Conservation (phyloP, 2,329 filamentous ascomycete genomes). For the Pseudogymnoascus sp. region DNA sequence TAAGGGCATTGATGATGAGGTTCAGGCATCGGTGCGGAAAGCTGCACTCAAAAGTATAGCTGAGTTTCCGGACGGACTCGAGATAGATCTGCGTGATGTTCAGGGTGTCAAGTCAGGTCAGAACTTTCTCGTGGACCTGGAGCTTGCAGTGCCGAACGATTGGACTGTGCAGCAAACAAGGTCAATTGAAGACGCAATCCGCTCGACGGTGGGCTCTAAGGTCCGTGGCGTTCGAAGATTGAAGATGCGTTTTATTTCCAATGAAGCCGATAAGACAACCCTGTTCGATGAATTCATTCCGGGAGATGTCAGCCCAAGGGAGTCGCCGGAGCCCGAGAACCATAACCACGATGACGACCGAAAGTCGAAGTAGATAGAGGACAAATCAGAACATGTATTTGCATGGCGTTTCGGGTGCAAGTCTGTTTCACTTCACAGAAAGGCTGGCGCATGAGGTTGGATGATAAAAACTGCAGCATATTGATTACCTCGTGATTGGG, state of each 20-base stretch:
- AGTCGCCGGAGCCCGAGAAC: constrained; percentile 41
- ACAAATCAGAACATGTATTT: background rate
- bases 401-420: constrained; percentile 4
- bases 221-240: constrained; percentile 79
- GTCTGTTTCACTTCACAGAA: constrained; percentile 7
- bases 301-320: constrained; percentile 48
- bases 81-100: constrained; percentile 60
- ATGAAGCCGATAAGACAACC: constrained; percentile 46
- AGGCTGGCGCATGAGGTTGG: background rate
- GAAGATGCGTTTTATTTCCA: constrained; percentile 72
- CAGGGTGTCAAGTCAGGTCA: constrained; percentile 92
- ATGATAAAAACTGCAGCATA: background rate
- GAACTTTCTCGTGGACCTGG: constrained; percentile 88
- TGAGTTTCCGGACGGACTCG: constrained; percentile 42
- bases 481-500: background rate
- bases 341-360: constrained; percentile 3
- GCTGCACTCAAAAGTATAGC: constrained; percentile 53
- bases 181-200: constrained; percentile 63
- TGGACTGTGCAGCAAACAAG: constrained; percentile 68
- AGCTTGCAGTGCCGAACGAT: constrained; percentile 65
- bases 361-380: background rate
- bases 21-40: constrained; percentile 62
- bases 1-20: constrained; percentile 74
- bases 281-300: constrained; percentile 74
- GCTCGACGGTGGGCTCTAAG: constrained; percentile 62